Percentiles rank a stretch among this genome's conserved stretches.
Conservation (phyloP, 768 basidiomycete genomes). For the Suillus bovinus region DNA sequence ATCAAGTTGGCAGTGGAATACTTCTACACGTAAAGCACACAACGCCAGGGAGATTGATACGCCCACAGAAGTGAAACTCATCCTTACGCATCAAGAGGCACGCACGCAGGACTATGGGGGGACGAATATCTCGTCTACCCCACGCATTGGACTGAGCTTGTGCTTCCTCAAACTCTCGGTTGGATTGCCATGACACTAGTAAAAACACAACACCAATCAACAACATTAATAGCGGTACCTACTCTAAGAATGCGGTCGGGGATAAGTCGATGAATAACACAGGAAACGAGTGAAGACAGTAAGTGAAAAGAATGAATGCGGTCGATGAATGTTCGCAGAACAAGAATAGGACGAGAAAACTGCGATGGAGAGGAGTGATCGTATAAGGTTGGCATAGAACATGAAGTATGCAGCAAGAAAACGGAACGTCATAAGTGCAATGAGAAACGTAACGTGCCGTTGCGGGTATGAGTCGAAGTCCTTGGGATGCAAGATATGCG, state of each 20-base stretch:
- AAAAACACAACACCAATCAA: slow-evolving; percentile 25
- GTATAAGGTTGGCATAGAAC: slow-evolving; percentile 8
- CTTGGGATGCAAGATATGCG: slow-evolving; percentile 3
- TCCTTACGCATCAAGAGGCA: not conserved
- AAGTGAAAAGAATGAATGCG: slow-evolving; percentile 18
- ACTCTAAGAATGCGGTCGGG: slow-evolving; percentile 15
- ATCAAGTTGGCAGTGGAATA: too few species aligned
- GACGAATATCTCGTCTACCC: too few species aligned
- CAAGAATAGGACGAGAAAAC: slow-evolving; percentile 14
- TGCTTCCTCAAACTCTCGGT: not conserved
- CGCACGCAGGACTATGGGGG: too few species aligned
- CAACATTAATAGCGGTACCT: slow-evolving; percentile 20
- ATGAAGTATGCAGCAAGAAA: not conserved
- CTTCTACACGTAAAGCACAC: not conserved
- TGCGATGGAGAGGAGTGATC: slow-evolving; percentile 8
- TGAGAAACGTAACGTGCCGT: slow-evolving; percentile 13
- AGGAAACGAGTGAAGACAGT: slow-evolving; percentile 25
- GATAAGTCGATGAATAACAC: slow-evolving; percentile 31
- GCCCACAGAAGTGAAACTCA: not conserved
- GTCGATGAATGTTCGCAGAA: slow-evolving; percentile 9
- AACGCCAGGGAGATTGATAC: not conserved
- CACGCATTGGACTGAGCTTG: not conserved
- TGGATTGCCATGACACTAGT: not conserved
- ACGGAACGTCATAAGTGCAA: slow-evolving; percentile 19
- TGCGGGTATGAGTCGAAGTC: not conserved